Evolutionary conservation across 1,284 basidiomycete species (phyloP).

Genomic region (Cutaneotrichosporon cavernicola): DNA sequence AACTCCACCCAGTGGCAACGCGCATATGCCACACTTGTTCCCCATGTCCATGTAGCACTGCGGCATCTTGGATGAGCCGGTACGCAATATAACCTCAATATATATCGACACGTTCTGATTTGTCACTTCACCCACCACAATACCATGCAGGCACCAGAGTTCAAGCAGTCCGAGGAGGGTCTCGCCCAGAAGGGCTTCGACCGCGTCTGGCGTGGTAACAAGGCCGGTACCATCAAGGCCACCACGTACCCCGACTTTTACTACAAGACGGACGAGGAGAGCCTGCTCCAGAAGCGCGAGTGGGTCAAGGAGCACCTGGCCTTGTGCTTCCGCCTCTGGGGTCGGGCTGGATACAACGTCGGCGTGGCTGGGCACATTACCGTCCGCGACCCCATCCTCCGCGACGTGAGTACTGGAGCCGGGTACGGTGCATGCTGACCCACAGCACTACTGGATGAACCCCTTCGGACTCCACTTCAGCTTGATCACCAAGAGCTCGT

Average conservation of each 20-base stretch:
- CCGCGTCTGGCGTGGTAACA: constrained; percentile 40
- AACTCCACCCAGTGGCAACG: no score
- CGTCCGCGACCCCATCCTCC: constrained; percentile 55
- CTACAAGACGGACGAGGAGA: constrained; percentile 33
- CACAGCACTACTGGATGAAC: constrained; percentile 52
- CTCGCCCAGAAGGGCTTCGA: constrained; percentile 35
- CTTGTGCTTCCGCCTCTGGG: constrained; percentile 46
- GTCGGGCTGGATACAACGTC: constrained; percentile 61
- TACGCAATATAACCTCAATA: neutral
- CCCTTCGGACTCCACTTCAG: constrained; percentile 55
- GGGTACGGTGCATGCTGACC: neutral
- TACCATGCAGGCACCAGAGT: constrained; percentile 6
- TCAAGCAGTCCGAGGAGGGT: constrained; percentile 23
- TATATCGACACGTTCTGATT: neutral
- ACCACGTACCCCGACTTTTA: constrained; percentile 34
- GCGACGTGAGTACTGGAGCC: neutral
- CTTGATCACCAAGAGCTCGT: constrained; percentile 49
- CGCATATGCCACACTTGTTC: neutral
- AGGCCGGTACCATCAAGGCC: constrained; percentile 37
- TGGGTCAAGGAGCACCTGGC: constrained; percentile 57
- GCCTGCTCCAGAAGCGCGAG: constrained; percentile 37
- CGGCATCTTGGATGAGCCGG: no score
- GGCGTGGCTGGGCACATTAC: constrained; percentile 66
- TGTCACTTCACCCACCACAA: neutral
- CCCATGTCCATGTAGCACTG: neutral